Base-by-base conservation (phyloP, 2,329 filamentous ascomycete species). In the Periconia sp. region DNA sequence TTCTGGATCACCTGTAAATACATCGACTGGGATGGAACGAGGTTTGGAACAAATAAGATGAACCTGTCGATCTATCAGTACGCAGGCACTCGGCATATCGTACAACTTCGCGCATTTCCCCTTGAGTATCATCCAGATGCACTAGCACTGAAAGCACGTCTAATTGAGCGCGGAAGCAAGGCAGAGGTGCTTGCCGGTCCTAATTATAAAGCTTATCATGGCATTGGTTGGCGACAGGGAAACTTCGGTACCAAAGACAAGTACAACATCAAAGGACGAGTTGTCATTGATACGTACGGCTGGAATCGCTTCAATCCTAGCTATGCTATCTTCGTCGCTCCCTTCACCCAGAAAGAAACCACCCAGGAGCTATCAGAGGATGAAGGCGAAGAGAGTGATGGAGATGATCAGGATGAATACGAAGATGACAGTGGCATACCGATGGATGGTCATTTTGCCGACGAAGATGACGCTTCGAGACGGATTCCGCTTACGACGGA, bases 201-300 rank as follows among this genome's bases (percentile, higher is more conserved):
- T 18, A 73, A 79, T 40, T 81, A 78, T 61, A 74, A 73, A 40
- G 66, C 71, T 1, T 81, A 81, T 49, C 68, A 75, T 19, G 78
- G 78, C 5, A 53, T 76, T 12, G 64, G 53, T 7, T 75, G 70
- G 71, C 59, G 59, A 18, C 54, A 66, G 4, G 65, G 66, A 5
- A 48, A 59, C 5, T 62, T 66, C 19, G 63, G 63, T 4, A 54
- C 52, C 12, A 68, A 62, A 45, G 69, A 74, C 48, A 73, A 73
- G 46, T 71, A 70, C 45, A 69, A 66, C 43, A 60, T 79, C 46
- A 76, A 76, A 43, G 74, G 75, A 22, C 43, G 56, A 28, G 73
- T 82, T 18, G 72, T 81, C 29, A 75, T 82, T 32, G 79, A 82
- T 46, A 72, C 73, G 0, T 72, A 77, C 23, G 78, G 76, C 25